Conservation (phyloP, 2,329 filamentous ascomycete species). For the Arachnopeziza araneosa region DNA sequence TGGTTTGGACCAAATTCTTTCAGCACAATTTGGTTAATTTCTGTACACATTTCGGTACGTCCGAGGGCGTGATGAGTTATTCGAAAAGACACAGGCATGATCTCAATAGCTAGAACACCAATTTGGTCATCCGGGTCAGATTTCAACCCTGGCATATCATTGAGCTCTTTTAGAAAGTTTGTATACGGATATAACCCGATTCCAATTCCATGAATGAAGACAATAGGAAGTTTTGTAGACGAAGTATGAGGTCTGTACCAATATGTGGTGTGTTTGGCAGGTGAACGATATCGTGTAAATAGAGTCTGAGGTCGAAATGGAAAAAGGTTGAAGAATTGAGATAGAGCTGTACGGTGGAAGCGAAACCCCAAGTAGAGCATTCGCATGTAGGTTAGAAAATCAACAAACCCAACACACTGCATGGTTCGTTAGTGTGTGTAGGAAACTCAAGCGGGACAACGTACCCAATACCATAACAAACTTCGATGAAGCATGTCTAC, state of each 20-base stretch:
- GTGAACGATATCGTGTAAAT: slow-evolving; percentile 40
- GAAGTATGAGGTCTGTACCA: slow-evolving; percentile 58
- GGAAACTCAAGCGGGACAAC: slow-evolving; percentile 15
- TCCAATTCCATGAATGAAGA: slow-evolving; percentile 61
- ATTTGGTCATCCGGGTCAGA: slow-evolving; percentile 40
- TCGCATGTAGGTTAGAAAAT: slow-evolving; percentile 30
- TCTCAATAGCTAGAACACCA: slow-evolving; percentile 52
- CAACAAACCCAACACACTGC: slow-evolving; percentile 31
- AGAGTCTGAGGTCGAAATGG: slow-evolving; percentile 48
- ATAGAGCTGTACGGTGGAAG: slow-evolving; percentile 40
- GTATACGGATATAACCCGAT: slow-evolving; percentile 54
- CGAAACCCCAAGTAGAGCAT: slow-evolving; percentile 41
- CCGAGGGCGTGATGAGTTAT: slow-evolving; percentile 45
- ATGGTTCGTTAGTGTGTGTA: background rate
- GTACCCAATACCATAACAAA: slow-evolving; percentile 51
- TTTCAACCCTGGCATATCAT: slow-evolving; percentile 31
- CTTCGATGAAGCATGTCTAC: slow-evolving; percentile 52
- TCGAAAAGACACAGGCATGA: slow-evolving; percentile 53
- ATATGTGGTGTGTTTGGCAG: slow-evolving; percentile 46
- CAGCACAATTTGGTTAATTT: slow-evolving; percentile 47
- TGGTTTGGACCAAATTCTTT: slow-evolving; percentile 41
- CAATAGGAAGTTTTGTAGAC: slow-evolving; percentile 47
- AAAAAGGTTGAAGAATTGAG: slow-evolving; percentile 43
- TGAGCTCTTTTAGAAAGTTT: slow-evolving; percentile 48
- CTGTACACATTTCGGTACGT: slow-evolving; percentile 43